Evolutionary conservation across 139 green algal genomes (phyloP), one percentile per base, ranked within the genome.

Genomic region (Nannochloris sp.): DNA sequence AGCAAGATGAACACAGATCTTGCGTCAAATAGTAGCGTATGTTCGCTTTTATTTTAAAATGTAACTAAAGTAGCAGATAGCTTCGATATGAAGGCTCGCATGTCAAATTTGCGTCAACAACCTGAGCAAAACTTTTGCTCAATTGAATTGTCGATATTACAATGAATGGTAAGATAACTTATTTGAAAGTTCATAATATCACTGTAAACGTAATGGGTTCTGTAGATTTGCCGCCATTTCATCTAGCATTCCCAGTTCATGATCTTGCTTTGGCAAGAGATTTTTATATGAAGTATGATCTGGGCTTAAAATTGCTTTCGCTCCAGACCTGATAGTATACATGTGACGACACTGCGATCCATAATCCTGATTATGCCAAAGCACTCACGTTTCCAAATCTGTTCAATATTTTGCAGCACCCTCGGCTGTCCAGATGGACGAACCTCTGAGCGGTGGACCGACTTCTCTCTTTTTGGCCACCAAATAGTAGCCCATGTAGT

Each of bases 401-500:
- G 9, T 9, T 19, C 12, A 45, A 45, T 12, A 45, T 48, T 42
- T 19, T 37, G 39, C 76, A 86, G 82, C 8, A 64, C 75, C 6
- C 62, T 93, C 2, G 81, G 81, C 1, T 89, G 75, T 42, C 35
- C 53, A 0, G 87, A 92, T 55, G 87, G 85, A 0, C 78, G 86
- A 2, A 82, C 71, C 4, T 61, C 62, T 10, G 23, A 30, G 14
- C 14, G 27, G 7, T 74, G 48, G 62, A 72, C 88, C 19, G 88
- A 95, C 60, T 95, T 84, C 63, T 88, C 82, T 66, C 33, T 95
- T 2, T 95, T 75, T 51, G 87, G 85, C 0, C 84, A 90, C 58
- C 85, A 91, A 73, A 63, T 81, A 61, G 87, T 94, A 8, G 80
- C 70, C 13, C 87, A 94, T 69, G 55, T 85, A 0, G 79, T 94